Percentiles rank a stretch among this genome's conserved stretches.
Evolutionary conservation across 163 green algal genomes (phyloP).

Genomic region (Chlamydomonas reinhardtii): DNA sequence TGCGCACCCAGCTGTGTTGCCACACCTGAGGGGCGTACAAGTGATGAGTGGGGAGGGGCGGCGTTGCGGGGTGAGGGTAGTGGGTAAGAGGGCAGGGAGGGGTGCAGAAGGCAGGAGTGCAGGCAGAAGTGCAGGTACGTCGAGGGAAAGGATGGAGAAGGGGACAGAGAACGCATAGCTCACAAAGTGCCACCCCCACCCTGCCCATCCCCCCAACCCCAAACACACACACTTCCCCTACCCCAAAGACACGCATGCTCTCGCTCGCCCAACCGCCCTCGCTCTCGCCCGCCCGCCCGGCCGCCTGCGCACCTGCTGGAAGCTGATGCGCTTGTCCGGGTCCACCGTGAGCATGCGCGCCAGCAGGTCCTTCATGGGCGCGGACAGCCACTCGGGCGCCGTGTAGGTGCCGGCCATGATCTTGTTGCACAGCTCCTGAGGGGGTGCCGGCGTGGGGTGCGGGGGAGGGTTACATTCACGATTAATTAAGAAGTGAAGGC

Average conservation of each 20-base stretch:
- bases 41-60: neutral
- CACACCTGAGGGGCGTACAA: conserved; percentile 36
- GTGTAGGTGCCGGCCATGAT: conserved; percentile 87
- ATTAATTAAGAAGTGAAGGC: too few relatives aligned
- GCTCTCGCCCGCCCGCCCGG: too few relatives aligned
- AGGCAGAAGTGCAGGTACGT: too few relatives aligned
- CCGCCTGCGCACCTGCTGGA: conserved; percentile 60
- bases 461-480: too few relatives aligned
- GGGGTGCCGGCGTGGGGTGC: neutral
- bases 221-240: neutral
- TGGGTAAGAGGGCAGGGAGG: too few relatives aligned
- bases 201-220: too few relatives aligned
- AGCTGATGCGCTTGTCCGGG: conserved; percentile 81
- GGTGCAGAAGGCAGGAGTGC: too few relatives aligned
- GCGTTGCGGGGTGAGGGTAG: too few relatives aligned
- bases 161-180: too few relatives aligned
- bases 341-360: conserved; percentile 87
- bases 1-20: conserved; percentile 72
- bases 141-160: neutral
- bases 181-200: too few relatives aligned
- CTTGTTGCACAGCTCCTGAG: conserved; percentile 87
- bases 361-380: conserved; percentile 78
- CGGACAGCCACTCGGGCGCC: conserved; percentile 74
- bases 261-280: neutral
- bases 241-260: too few relatives aligned